These are phyloP conservation scores for Phoenix dactylifera DNA, from an alignment of 176 grass and related monocot species.

Conservation along the genomic window DNA sequence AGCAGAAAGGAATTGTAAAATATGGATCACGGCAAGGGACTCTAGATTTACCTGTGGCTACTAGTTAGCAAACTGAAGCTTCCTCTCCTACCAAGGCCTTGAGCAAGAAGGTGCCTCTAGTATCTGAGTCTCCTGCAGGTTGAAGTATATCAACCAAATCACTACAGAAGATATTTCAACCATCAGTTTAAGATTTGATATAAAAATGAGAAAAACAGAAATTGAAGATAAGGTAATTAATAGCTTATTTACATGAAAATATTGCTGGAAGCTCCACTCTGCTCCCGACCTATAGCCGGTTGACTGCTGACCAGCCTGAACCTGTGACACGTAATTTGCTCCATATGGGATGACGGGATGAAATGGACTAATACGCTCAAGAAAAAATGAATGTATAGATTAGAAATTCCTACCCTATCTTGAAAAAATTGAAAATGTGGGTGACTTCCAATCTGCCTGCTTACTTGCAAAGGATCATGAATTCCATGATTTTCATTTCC, in stretches of 20 bases:
- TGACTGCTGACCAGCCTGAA: conserved; percentile 4
- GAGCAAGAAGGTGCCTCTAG: background rate
- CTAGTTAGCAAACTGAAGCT: background rate
- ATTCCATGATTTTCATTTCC: conserved; percentile 3
- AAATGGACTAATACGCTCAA: background rate
- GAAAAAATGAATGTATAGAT: background rate
- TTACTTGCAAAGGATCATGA: background rate
- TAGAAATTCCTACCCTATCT: background rate
- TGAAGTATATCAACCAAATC: background rate
- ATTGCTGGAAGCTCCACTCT: conserved; percentile 5
- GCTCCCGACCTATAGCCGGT: background rate
- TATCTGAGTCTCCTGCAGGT: background rate
- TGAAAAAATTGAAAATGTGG: conserved; percentile 6
- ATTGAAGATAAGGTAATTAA: background rate
- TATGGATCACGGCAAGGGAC: too few relatives aligned
- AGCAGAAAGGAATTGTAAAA: too few relatives aligned
- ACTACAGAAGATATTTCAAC: background rate
- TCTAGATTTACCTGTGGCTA: too few relatives aligned
- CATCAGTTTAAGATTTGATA: too few relatives aligned
- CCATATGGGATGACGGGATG: background rate
- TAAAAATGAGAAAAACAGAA: background rate
- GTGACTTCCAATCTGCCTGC: background rate
- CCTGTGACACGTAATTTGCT: conserved; percentile 1
- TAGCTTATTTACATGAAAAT: background rate
- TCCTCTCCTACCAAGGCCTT: conserved; percentile 3